phyloP scores from a whole-genome alignment of 169 alveolate species.

The Plasmodium berghei region DNA sequence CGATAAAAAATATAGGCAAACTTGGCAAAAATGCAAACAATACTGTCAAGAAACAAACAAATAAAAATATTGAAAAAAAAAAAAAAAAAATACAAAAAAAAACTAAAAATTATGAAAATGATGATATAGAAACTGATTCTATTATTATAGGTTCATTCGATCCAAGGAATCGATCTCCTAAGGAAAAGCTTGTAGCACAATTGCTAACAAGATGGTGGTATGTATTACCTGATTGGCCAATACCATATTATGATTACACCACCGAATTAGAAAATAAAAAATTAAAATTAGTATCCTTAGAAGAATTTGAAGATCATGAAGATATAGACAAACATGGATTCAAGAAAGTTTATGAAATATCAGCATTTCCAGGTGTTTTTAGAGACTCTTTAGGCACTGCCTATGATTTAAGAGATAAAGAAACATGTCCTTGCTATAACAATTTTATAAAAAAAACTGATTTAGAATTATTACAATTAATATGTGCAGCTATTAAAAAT shows the following conservation, averaged over 20 bases:
- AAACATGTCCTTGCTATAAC: constrained; percentile 91
- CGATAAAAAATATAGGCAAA: neutral
- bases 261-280: constrained; percentile 83
- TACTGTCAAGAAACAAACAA: neutral
- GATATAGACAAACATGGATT: constrained; percentile 89
- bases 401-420: constrained; percentile 93
- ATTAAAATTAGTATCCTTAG: constrained; percentile 87
- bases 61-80: neutral
- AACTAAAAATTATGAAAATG: constrained; percentile 4
- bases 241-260: constrained; percentile 88
- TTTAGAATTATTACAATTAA: constrained; percentile 72
- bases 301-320: constrained; percentile 92
- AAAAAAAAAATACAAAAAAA: constrained; percentile 4
- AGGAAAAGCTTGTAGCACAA: constrained; percentile 83
- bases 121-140: constrained; percentile 77
- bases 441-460: constrained; percentile 79
- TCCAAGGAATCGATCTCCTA: constrained; percentile 78
- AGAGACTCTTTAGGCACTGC: constrained; percentile 91
- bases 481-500: constrained; percentile 81
- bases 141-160: constrained; percentile 83
- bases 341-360: constrained; percentile 90
- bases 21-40: neutral
- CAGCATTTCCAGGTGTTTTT: constrained; percentile 91
- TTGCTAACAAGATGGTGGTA: constrained; percentile 93
- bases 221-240: constrained; percentile 96